Percentiles rank a stretch among this genome's conserved stretches.
Evolutionary conservation across 495 filamentous ascomycete genomes (phyloP).

Genomic region (Xylaria castorea): DNA sequence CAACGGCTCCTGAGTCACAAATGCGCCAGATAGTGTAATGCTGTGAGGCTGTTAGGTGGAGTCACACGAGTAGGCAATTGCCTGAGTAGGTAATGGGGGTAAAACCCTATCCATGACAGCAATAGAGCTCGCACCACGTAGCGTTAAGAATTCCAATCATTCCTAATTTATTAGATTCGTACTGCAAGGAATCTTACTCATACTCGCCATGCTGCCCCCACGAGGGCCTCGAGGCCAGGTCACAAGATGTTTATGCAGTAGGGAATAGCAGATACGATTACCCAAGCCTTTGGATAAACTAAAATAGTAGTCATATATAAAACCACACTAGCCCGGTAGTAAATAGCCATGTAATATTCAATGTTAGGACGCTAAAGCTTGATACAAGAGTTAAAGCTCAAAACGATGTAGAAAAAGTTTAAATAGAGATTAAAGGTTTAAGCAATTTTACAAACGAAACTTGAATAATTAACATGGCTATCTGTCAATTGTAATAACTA

Average conservation of each 20-base stretch:
- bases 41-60: neutral
- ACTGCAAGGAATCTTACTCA: neutral
- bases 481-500: neutral
- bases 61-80: conserved; percentile 1
- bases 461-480: neutral
- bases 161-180: neutral
- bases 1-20: neutral
- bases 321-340: neutral
- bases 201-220: neutral
- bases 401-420: neutral
- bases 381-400: neutral
- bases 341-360: neutral
- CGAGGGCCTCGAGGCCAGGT: neutral
- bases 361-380: neutral
- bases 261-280: neutral
- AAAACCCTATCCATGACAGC: neutral
- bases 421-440: too few relatives aligned
- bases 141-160: neutral
- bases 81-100: neutral
- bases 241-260: neutral
- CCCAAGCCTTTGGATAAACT: neutral
- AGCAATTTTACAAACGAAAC: too few relatives aligned
- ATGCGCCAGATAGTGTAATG: neutral
- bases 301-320: neutral
- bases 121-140: neutral